phyloP scores from a whole-genome alignment of 148 eudicot species.

The Vaccinium macrocarpon region DNA sequence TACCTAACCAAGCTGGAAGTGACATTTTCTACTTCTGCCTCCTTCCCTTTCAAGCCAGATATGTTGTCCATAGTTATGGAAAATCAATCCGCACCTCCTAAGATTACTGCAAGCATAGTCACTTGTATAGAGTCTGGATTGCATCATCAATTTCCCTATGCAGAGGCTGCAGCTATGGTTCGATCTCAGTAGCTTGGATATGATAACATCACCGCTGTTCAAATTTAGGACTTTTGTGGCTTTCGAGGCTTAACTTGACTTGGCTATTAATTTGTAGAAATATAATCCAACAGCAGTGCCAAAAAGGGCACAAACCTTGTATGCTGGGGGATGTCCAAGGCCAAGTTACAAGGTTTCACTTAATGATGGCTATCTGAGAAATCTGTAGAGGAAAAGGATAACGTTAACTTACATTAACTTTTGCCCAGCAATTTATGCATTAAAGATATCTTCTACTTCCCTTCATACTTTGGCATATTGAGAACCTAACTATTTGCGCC shows the following conservation, averaged over 20 bases:
- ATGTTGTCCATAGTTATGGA: background rate
- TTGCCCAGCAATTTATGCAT: background rate
- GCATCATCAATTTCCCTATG: background rate
- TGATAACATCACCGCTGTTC: background rate
- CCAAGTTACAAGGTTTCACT: background rate
- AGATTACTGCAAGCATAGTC: background rate
- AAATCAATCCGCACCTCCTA: background rate
- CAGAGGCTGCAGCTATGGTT: conserved; percentile 5
- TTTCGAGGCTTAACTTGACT: background rate
- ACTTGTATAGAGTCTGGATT: background rate
- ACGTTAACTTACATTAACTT: background rate
- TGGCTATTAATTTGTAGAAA: background rate
- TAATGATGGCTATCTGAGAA: background rate
- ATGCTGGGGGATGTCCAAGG: background rate
- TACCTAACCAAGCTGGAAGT: background rate
- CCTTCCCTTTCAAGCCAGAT: background rate
- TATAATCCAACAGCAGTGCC: background rate
- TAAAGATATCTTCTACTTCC: conserved; percentile 1
- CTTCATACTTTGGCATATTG: background rate
- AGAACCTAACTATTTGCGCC: background rate
- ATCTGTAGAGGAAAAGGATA: background rate
- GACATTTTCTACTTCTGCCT: background rate
- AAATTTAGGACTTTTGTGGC: background rate
- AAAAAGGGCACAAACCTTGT: background rate
- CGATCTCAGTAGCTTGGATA: background rate